Base-by-base conservation (phyloP, 306 rosid species). In the Cicer pinnatifidum region DNA sequence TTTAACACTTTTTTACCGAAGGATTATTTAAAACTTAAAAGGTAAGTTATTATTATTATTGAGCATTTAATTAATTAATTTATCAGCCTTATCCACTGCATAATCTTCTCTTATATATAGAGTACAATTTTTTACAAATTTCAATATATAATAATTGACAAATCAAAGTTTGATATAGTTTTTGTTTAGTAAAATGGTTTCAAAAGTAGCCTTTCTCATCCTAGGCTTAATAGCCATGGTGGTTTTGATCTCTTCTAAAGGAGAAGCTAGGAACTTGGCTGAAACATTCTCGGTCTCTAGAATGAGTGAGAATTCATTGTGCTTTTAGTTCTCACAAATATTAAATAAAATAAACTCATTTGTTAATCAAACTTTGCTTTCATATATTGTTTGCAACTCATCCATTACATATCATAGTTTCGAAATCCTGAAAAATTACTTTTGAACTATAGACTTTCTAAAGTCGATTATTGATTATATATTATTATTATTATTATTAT, bases 141-240 rank as follows among this genome's bases (percentile, higher is more conserved):
- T 43, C 6, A 2, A n/a, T 35, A 69, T 40, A 37, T 8, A 16
- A 39, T 39, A 67, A 9, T 46, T 3, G 16, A 6, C 72, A 28
- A 11, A 8, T 19, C 15, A 28, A 28, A 3, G 35, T 43, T 47
- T 44, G 12, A 39, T 40, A 17, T 39, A 16, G 3, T 39, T 51
- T 53, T 69, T 2, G 11, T 40, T 33, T 1, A 43, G 8, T 67
- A 65, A 35, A 70, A 87, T 80, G 91, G 78, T 37, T 75, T 84
- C 82, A 35, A 82, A 71, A 54, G 39, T 65, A 28, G n/a, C 33
- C 8, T 3, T 56, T 9, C 8, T 77, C 54, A 20, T 15, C 20
- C 9, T 80, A 1, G 63, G 72, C 19, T 60, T 89, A 78, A 69
- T 77, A 11, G 84, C 77, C 13, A 3, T 85, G 41, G 17, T 20